These are phyloP conservation scores for Solanum verrucosum DNA, from an alignment of 257 asterid genomes.

Conservation along the genomic window DNA sequence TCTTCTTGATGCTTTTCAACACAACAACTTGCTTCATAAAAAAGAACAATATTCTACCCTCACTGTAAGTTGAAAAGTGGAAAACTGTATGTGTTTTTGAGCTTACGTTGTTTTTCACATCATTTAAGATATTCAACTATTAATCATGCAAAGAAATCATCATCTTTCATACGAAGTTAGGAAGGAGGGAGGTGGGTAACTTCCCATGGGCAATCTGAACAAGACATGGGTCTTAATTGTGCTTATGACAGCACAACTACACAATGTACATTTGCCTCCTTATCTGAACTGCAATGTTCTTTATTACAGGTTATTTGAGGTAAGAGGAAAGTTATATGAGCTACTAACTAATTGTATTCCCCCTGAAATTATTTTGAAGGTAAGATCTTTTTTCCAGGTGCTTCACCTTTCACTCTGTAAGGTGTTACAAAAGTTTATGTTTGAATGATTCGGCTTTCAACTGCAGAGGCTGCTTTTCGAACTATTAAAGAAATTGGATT, in stretches of 20 bases:
- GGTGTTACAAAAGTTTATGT: neutral
- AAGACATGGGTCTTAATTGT: neutral
- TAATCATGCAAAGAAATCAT: neutral
- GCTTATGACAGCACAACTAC: neutral
- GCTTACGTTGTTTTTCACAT: neutral
- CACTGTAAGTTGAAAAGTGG: neutral
- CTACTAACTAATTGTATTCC: slow-evolving; percentile 91
- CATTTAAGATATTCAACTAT: neutral
- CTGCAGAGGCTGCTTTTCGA: slow-evolving; percentile 84
- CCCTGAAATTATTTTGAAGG: slow-evolving; percentile 84
- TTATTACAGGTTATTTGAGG: slow-evolving; percentile 73
- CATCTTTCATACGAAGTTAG: neutral
- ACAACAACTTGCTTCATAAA: neutral
- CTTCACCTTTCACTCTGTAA: neutral
- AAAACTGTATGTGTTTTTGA: neutral
- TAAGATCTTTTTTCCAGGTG: slow-evolving; percentile 1
- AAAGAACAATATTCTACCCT: neutral
- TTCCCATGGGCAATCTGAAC: neutral
- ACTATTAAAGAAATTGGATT: slow-evolving; percentile 82
- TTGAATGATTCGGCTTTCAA: slow-evolving; percentile 1
- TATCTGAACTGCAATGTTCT: neutral
- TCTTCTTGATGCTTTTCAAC: neutral
- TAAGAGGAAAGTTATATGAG: slow-evolving; percentile 91
- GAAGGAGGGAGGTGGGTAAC: neutral
- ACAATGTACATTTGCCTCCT: neutral